Conservation (phyloP, 345 rosid genomes). For the Lepidium sativum region DNA sequence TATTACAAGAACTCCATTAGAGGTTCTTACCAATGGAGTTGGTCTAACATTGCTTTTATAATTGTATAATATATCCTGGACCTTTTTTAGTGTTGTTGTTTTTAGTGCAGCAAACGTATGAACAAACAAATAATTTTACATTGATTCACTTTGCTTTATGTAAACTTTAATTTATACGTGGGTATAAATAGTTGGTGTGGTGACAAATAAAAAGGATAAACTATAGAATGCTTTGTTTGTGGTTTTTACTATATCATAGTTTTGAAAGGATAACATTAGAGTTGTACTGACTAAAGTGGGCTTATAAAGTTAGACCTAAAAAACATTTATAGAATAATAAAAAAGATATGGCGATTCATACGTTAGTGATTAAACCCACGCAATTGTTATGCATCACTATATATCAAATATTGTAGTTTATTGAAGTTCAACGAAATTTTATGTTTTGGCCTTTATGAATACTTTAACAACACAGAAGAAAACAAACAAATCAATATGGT, state of each 20-base stretch:
- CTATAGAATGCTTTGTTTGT: too few species aligned
- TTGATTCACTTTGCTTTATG: too few species aligned
- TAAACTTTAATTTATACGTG: too few species aligned
- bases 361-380: background rate
- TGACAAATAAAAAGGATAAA: too few species aligned
- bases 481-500: background rate
- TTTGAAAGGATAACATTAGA: background rate
- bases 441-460: background rate
- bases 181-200: too few species aligned
- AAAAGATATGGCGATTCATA: conserved; percentile 3
- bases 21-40: too few species aligned
- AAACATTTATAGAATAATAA: background rate
- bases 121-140: background rate
- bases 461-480: background rate
- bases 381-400: conserved; percentile 10
- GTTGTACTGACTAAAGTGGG: conserved; percentile 8
- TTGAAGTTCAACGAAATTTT: background rate
- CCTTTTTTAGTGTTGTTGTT: conserved; percentile 3
- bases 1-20: too few species aligned
- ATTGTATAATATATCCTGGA: background rate
- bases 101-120: background rate
- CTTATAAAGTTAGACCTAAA: background rate
- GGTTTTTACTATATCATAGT: background rate
- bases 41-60: background rate
- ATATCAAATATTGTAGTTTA: background rate